Conservation (phyloP, 805 yeast genomes). For the Barnettozyma siamensis region DNA sequence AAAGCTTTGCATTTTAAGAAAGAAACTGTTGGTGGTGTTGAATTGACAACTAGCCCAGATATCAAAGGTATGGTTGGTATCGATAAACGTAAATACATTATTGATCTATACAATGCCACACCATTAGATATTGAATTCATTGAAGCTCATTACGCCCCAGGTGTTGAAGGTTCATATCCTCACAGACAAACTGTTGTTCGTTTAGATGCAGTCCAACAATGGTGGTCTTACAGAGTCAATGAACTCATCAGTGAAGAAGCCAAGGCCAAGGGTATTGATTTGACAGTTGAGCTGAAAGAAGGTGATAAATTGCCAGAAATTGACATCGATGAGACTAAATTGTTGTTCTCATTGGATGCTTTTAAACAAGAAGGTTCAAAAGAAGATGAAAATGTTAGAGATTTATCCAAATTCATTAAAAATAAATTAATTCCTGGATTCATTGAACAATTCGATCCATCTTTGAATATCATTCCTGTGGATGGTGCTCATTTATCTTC, state of each 20-base stretch:
- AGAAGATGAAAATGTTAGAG: constrained; percentile 49
- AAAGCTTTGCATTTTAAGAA: constrained; percentile 73
- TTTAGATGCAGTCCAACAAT: constrained; percentile 83
- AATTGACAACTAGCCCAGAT: constrained; percentile 64
- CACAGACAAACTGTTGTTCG: constrained; percentile 76
- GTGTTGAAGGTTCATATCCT: constrained; percentile 53
- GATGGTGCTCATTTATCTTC: constrained; percentile 75
- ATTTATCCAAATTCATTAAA: constrained; percentile 58
- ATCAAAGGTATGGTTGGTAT: constrained; percentile 82
- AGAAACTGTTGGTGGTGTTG: constrained; percentile 47
- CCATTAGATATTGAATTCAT: constrained; percentile 80
- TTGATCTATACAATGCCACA: constrained; percentile 78
- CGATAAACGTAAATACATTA: constrained; percentile 77
- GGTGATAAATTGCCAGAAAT: constrained; percentile 43
- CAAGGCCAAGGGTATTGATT: constrained; percentile 22
- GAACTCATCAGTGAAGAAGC: constrained; percentile 32
- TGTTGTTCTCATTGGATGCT: constrained; percentile 59
- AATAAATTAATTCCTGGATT: constrained; percentile 57
- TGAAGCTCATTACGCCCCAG: constrained; percentile 46
- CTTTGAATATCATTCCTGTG: constrained; percentile 53
- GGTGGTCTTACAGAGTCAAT: constrained; percentile 72
- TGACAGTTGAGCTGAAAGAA: constrained; percentile 15
- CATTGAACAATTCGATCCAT: constrained; percentile 41
- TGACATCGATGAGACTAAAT: constrained; percentile 42
- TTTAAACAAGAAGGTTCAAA: constrained; percentile 31